Conservation (phyloP, 192 early-diverging fungal species). For the Coemansia nantahalensis region DNA sequence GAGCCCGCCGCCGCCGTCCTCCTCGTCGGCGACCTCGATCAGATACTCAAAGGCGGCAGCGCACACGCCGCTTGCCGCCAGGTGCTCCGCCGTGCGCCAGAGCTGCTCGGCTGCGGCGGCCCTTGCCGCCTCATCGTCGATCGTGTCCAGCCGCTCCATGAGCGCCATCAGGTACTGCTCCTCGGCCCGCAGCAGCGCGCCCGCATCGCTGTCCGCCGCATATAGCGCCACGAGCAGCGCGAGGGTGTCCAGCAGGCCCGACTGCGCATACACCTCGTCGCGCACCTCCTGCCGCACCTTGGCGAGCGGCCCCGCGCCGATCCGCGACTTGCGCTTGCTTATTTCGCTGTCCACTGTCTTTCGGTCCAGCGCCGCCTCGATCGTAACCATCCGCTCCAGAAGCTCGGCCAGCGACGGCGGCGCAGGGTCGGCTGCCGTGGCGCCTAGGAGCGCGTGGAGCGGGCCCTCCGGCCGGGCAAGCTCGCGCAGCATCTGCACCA, state of each 20-base stretch:
- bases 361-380: slow-evolving; percentile 48
- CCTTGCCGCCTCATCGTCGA: slow-evolving; percentile 6
- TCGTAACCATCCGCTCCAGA: slow-evolving; percentile 39
- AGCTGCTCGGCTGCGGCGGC: slow-evolving; percentile 16
- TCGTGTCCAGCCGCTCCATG: slow-evolving; percentile 11
- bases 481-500: slow-evolving; percentile 25
- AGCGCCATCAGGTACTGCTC: slow-evolving; percentile 27
- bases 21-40: slow-evolving; percentile 19
- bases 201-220: slow-evolving; percentile 2
- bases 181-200: slow-evolving; percentile 11
- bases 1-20: slow-evolving; percentile 4
- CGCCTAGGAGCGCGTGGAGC: slow-evolving; percentile 13
- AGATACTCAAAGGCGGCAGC: slow-evolving; percentile 34
- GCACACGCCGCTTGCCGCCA: slow-evolving; percentile 15
- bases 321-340: slow-evolving; percentile 60
- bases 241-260: slow-evolving; percentile 48
- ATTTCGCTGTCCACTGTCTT: slow-evolving; percentile 61
- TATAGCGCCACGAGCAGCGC: slow-evolving; percentile 15
- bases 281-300: slow-evolving; percentile 62
- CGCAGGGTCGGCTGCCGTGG: slow-evolving; percentile 2
- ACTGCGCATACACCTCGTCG: slow-evolving; percentile 62
- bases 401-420: slow-evolving; percentile 24
- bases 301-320: slow-evolving; percentile 63
- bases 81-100: slow-evolving; percentile 15
- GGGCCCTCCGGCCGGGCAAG: slow-evolving; percentile 13